Base-by-base conservation (phyloP, 306 rosid species). In the Glycine soja region DNA sequence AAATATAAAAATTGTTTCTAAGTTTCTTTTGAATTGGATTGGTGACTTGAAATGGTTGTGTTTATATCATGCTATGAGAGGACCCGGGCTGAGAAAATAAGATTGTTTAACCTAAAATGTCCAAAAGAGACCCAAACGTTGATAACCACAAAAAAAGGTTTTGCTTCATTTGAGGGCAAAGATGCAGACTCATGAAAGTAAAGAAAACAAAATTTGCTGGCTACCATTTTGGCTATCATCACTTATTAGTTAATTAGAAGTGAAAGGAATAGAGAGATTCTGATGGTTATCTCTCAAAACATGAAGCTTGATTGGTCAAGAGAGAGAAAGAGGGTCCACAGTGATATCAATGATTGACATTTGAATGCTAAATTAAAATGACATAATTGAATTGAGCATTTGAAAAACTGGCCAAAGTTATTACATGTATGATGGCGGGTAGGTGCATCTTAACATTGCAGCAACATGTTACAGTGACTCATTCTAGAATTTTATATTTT, bases 151-250 rank as follows among this genome's bases (percentile, higher is more conserved):
- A 69, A 18, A 64, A 78, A 38, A 38, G 6, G 45, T 70, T 48
- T 75, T 81, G 86, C 81, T 84, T 82, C 24, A 43, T 19, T 78
- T 80, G 83, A 54, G 47, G 56, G 85, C 67, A 76, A 82, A 80
- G 76, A 24, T n/a, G 74, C 13, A 34, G 75, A 68, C 19, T 36
- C 73, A 76, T 82, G 46, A 69, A 65, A 63, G 64, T 63, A 24
- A 68, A 71, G 47, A 72, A 81, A 72, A 77, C 77, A 72, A 59
- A 54, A 40, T 81, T 74, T 80, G 77, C 74, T 77, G 83, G 85
- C 87, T 50, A 69, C 84, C 84, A 80, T 71, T 80, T 63, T 13
- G 46, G 50, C 36, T 59, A 82, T 81, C 32, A 70, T 59, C 36
- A 50, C 52, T 73, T 0, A 72, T 36, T 3, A 36, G 1, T 72